Evolutionary conservation across 2,329 filamentous ascomycete species (phyloP).

Genomic region (Cladosporium phlei): DNA sequence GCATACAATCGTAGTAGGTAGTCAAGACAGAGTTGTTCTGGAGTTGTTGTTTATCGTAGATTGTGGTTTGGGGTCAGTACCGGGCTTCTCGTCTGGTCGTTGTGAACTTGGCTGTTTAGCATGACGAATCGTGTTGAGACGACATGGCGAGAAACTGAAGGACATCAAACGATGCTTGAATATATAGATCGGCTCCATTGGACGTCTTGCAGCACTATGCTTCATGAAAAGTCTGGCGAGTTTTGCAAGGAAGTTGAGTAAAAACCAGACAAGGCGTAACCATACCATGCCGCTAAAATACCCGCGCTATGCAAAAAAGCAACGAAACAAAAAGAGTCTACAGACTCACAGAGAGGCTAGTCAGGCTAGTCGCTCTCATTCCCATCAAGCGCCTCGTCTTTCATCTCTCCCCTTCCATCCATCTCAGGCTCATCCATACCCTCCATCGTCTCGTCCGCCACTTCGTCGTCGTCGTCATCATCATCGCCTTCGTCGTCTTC

Average conservation of each 20-base stretch:
- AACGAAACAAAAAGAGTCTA: background rate
- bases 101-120: no score
- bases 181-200: no score
- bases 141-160: background rate
- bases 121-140: no score
- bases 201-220: no score
- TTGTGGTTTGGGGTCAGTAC: background rate
- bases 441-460: slow-evolving; percentile 47
- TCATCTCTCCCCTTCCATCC: slow-evolving; percentile 51
- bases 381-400: slow-evolving; percentile 31
- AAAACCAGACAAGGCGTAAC: background rate
- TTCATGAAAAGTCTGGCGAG: no score
- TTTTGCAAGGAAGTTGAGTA: no score
- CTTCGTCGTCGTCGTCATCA: slow-evolving; percentile 23
- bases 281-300: background rate
- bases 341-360: background rate
- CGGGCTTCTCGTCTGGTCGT: background rate
- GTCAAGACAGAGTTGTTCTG: background rate
- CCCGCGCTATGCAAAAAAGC: slow-evolving; percentile 7
- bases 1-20: no score
- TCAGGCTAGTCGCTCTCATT: slow-evolving; percentile 12
- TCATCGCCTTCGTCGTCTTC: slow-evolving; percentile 20
- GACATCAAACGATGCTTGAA: background rate
- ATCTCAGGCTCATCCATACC: slow-evolving; percentile 58
- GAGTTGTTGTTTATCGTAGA: background rate